Evolutionary conservation across 441 rosid species (phyloP), one percentile per base, ranked within the genome.

Genomic region (Populus hybrid): DNA sequence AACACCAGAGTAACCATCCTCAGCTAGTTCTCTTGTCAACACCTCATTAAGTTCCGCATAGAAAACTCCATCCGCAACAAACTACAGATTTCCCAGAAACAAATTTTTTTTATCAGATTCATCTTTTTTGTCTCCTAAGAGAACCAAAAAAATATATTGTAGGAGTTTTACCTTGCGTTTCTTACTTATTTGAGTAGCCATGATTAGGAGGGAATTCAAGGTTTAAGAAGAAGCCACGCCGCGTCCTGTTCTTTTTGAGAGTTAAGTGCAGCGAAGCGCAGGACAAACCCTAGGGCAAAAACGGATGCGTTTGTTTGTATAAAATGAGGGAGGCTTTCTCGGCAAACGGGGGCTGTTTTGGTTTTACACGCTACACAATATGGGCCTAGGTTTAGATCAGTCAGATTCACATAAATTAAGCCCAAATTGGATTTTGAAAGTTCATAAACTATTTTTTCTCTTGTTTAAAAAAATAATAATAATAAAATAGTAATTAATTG

Each of bases 1-100:
- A 30, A 30, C 32, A 34, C 97, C 97, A 0, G 95, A 90, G 88
- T 92, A 90, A 8, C 97, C 95, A 82, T 92, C 97, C 84, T 91
- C 95, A 0, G 92, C 92, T 1, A 92, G 88, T 85, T 91, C 97
- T 67, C 97, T 82, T 1, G 92, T 92, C 34, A 91, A 69, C 0
- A 92, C 87, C 85, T 92, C 95, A 50, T 92, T 92, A 14, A 92
- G 82, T 73, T 92, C 97, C 0, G 97, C 92, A 30, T 30, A 30
- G 32, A 30, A 30, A 30, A 30, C 32, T 30, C 32, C 32, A 30
- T 30, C 32, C 32, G 78, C 77, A 89, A 78, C 90, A 92, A 18
- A 90, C 97, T 50, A 93, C 97, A 24, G 88, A 50, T 50, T 42
- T 50, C 57, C 57, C 93, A 0, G 34, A 6, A 12, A 66, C 21